Evolutionary conservation across 2,329 filamentous ascomycete species (phyloP), one percentile per base, ranked within the genome.

Genomic region (Ophiocordyceps camponoti-rufipedis): DNA sequence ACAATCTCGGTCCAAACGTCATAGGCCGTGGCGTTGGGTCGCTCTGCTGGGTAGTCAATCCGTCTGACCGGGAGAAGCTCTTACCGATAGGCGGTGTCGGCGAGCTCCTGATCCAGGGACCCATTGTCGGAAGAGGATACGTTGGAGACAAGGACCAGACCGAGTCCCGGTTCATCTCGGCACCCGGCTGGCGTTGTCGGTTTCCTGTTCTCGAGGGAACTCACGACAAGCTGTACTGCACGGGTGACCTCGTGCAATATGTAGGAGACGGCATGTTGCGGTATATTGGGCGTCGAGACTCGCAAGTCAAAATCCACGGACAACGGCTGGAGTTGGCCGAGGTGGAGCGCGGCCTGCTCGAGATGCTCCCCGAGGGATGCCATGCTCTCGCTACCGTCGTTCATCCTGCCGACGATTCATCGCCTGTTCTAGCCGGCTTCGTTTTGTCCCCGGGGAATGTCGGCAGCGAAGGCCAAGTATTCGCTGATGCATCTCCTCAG

Each of bases 301-400:
- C 23, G 41, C 28, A 42, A 11, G 28, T 18, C 23, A 78, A 78
- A 55, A 55, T 78, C 8, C 65, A 68, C n/a, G 78, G 78, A 1
- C 42, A 43, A 12, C n/a, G 42, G 5, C 16, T 43, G 28, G 42
- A 43, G 29, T 9, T 43, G 18, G 16, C 28, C 11, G 48, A 49
- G 18, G 44, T 49, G 2, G 46, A 49, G 40, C 44, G 46, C 18
- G n/a, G 32, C 9, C 12, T 46, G 5, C 18, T 31, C 14, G 14
- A 29, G 1, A 19, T 38, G 10, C 43, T 47, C 2, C 44, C 46
- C 3, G n/a, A 28, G 14, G 40, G 7, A 12, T 33, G 9, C n/a
- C 46, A 35, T 2, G 10, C 29, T 3, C 8, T 38, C 13, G 43
- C 41, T 5, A 13, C 28, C 8, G 11, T 45, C 5, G 7, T 33